Base-by-base conservation (phyloP, 345 rosid species). In the Citrus maxima region DNA sequence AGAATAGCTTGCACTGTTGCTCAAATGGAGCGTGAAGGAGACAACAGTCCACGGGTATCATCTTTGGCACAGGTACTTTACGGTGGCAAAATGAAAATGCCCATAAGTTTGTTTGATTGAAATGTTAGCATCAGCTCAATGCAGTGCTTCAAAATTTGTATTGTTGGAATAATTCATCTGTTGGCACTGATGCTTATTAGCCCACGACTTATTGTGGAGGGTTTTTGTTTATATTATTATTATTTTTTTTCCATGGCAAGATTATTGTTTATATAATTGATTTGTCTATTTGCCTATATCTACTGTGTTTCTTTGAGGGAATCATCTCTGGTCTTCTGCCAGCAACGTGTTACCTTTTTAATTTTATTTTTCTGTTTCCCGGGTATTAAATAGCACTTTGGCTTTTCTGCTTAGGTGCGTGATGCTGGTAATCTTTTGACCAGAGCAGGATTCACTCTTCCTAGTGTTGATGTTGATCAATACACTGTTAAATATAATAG, bases 11-110 rank as follows among this genome's bases (percentile, higher is more conserved):
- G 99, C 87, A 96, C 99, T 19, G 82, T 94, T 77, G 97, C 99
- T 54, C 99, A 96, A 85, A 91, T 93, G 94, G 99, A 96, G 86
- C 98, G 99, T 21, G 99, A 96, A 89, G 99, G 99, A 65, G 99
- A 98, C 66, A 89, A 91, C 82, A 94, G 98, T 89, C 98, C 98
- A 71, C 87, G 97, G 34, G 19, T 96, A 71, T 96, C 98, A 51
- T 98, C 99, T 80, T 83, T 96, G 83, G 99, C 99, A 61, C 99
- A 96, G 88, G 99, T 90, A 82, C 70, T 76, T 38, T 76, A 56
- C 42, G 42, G 9, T 37, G 69, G 51, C 68, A 27, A 28, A 27
- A 68, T 70, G 24, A 32, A 27, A 22, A 72, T 70, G 40, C 28
- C 49, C 55, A n/a, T 56, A 55, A 67, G 42, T 10, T 68, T 13